A percentile compares a stretch with the other conserved stretches of the same genome.
Evolutionary conservation across 2,329 filamentous ascomycete species (phyloP).

Genomic region (Ophiostoma sp.): DNA sequence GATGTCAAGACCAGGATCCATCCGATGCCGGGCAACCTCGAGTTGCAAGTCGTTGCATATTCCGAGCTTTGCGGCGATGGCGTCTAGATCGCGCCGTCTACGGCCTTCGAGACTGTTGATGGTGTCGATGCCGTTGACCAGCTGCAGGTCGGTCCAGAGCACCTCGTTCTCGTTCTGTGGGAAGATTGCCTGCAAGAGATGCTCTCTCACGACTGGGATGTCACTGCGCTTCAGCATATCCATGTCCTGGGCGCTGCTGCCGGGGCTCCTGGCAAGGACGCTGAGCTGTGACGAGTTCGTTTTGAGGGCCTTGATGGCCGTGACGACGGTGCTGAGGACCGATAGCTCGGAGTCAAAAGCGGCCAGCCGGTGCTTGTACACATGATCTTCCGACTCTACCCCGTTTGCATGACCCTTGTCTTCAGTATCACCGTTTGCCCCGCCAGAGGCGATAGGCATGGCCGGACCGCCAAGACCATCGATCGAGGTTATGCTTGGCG

Average conservation of each 20-base stretch:
- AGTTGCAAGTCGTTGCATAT: constrained; percentile 16
- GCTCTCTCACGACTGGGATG: neutral
- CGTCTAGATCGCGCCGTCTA: constrained; percentile 23
- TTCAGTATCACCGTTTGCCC: neutral
- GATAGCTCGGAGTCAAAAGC: constrained; percentile 24
- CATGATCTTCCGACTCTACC: neutral
- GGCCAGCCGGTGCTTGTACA: constrained; percentile 11
- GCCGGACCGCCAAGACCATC: neutral
- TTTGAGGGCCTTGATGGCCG: constrained; percentile 21
- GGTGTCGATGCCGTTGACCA: constrained; percentile 22
- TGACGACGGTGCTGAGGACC: constrained; percentile 21
- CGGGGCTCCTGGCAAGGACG: neutral
- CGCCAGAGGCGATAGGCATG: neutral
- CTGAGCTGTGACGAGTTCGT: constrained; percentile 17
- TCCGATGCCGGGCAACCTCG: constrained; percentile 19
- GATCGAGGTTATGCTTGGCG: neutral
- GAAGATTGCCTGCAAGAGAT: constrained; percentile 21
- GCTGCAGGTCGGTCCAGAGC: constrained; percentile 21
- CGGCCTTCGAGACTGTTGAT: constrained; percentile 23
- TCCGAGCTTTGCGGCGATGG: constrained; percentile 18
- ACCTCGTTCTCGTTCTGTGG: constrained; percentile 17
- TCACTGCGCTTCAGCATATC: constrained; percentile 9
- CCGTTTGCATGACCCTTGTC: neutral
- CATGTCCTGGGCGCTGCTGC: constrained; percentile 1
- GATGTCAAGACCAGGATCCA: constrained; percentile 15